These are phyloP conservation scores for Neurospora sp. DNA, from an alignment of 495 filamentous ascomycete species.

Conservation along the genomic window DNA sequence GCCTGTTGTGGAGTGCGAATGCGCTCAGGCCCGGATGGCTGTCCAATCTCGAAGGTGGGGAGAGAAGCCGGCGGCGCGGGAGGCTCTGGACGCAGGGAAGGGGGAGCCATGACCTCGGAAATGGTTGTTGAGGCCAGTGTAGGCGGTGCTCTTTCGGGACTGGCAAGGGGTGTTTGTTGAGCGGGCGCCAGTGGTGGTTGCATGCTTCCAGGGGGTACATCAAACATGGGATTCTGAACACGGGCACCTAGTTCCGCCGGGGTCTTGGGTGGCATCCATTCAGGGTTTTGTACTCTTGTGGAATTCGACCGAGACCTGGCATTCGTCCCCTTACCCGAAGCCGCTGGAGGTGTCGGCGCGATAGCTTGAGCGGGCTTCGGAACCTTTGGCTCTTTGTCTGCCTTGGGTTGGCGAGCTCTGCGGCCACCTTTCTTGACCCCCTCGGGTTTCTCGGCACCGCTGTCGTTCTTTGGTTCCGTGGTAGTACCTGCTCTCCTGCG, in stretches of 20 bases:
- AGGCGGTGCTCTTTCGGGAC: conserved; percentile 26
- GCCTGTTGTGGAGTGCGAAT: conserved; percentile 48
- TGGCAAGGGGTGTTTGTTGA: conserved; percentile 23
- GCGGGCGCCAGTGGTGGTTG: conserved; percentile 28
- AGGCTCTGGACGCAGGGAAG: conserved; percentile 38
- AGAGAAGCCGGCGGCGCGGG: conserved; percentile 27
- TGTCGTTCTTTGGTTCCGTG: conserved; percentile 35
- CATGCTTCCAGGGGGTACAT: conserved; percentile 23
- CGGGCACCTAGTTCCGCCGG: conserved; percentile 21
- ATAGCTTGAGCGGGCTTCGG: conserved; percentile 27
- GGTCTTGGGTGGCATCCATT: conserved; percentile 26
- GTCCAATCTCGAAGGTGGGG: conserved; percentile 31
- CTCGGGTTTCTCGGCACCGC: conserved; percentile 44
- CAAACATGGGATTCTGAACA: conserved; percentile 24
- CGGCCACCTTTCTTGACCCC: conserved; percentile 30
- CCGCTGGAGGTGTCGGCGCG: conserved; percentile 29
- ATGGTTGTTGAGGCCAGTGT: conserved; percentile 21
- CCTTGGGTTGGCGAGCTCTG: conserved; percentile 36
- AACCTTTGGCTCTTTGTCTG: conserved; percentile 25
- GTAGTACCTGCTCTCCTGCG: conserved; percentile 38
- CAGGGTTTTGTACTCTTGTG: conserved; percentile 23
- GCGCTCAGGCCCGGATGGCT: conserved; percentile 28
- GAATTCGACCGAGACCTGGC: conserved; percentile 38
- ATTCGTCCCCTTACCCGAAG: conserved; percentile 16
- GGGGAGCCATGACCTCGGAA: conserved; percentile 40